Evolutionary conservation across 352 stramenopile species (phyloP).

Genomic region (Globisporangium cederbergense): DNA sequence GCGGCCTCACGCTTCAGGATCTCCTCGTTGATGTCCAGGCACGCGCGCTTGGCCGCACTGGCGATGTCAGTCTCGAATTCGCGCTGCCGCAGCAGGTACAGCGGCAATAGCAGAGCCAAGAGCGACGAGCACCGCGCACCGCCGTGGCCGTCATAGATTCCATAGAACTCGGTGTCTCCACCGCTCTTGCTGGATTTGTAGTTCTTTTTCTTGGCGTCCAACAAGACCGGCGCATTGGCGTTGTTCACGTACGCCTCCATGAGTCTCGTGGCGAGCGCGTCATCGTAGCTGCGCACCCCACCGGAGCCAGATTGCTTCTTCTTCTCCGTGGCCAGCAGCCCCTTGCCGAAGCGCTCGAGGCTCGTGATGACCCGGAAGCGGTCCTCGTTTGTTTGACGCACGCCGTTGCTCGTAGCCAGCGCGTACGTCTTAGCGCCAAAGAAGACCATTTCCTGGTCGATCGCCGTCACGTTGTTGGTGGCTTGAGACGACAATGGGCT

Average conservation of each 20-base stretch:
- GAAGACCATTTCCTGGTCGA: slow-evolving; percentile 61
- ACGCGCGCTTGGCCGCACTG: slow-evolving; percentile 39
- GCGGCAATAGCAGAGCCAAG: slow-evolving; percentile 57
- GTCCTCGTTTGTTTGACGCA: slow-evolving; percentile 60
- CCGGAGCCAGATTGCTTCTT: neutral
- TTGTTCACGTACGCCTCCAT: slow-evolving; percentile 51
- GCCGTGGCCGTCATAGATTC: slow-evolving; percentile 76
- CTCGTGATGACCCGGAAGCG: slow-evolving; percentile 65
- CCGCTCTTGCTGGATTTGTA: slow-evolving; percentile 20
- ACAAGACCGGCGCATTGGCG: slow-evolving; percentile 27
- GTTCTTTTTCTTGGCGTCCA: slow-evolving; percentile 36
- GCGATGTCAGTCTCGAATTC: slow-evolving; percentile 44
- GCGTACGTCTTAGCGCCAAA: slow-evolving; percentile 40
- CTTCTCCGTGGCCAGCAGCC: slow-evolving; percentile 41
- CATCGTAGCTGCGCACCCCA: slow-evolving; percentile 20
- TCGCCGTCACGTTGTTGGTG: slow-evolving; percentile 16
- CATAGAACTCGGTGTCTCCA: slow-evolving; percentile 60
- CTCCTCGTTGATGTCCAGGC: slow-evolving; percentile 61
- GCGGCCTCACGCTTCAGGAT: slow-evolving; percentile 52
- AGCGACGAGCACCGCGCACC: slow-evolving; percentile 56
- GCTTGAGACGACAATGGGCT: neutral
- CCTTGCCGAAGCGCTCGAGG: slow-evolving; percentile 55
- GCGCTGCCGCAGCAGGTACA: slow-evolving; percentile 59
- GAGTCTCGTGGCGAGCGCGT: slow-evolving; percentile 29
- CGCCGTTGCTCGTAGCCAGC: slow-evolving; percentile 41